Base-by-base conservation (phyloP, 176 grass and related monocot genomes). In the Avena sativa region DNA sequence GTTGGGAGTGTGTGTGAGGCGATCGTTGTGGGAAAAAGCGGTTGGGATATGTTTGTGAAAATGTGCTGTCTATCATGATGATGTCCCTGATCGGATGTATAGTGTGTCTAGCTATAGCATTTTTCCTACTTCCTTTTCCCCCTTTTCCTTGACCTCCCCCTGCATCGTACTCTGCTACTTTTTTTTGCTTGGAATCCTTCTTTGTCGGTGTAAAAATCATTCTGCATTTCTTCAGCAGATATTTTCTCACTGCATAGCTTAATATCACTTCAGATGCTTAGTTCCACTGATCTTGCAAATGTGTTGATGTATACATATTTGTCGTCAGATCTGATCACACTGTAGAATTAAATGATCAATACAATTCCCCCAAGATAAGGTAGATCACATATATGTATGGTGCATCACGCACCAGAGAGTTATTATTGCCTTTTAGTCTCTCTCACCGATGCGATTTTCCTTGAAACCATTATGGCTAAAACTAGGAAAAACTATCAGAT, bases 21-120 rank as follows among this genome's bases (percentile, higher is more conserved):
- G 73, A 50, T 74, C 56, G 74, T 79, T 80, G 15, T 73, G 15
- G 25, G 50, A 76, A 53, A 76, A 72, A 52, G 30, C 74, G 73
- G 43, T 52, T 78, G 60, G 53, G 17, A 30, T 60, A 60, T 75
- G 14, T 44, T 49, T 69, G 26, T 38, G n/a, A 76, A 81, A 76
- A 36, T 58, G 15, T 9, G 51, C 9, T 36, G 6, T 30, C 57
- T 86, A 60, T 67, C 68, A 76, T 48, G 62, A 76, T 86, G 12
- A 47, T 76, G 60, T 40, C 65, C 17, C 79, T 28, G 51, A 79
- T 43, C 40, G 19, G 23, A 25, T 34, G 50, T 14, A 46, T 60
- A 23, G 50, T 34, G 20, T 70, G 32, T 40, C 65, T 81, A 23
- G 28, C 12, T 7, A 50, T 57, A 76, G 20, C 38, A 57, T 56